Evolutionary conservation across 1,284 basidiomycete genomes (phyloP), one percentile per base, ranked within the genome.

Genomic region (Ceratobasidium sp.): DNA sequence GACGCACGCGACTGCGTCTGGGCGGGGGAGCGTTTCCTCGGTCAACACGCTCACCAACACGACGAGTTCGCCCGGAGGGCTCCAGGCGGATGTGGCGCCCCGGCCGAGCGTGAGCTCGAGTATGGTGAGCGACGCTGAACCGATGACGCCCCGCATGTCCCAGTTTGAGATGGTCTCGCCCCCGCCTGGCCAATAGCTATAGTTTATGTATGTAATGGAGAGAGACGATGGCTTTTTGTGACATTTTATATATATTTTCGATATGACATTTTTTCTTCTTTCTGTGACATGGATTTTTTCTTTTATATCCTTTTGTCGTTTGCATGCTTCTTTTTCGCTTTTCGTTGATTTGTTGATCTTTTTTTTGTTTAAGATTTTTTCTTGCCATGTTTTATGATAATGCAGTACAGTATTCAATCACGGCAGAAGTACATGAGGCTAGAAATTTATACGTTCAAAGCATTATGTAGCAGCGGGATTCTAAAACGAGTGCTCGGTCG

Each of bases 401-500:
- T 74, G 70, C 70, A 74, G 40, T 64, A 54, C 70, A 74, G 57
- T 64, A 42, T 23, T 42, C 44, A 44, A 69, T 40, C 69, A 23
- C 23, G 57, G 26, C 44, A 46, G 5, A 46, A 28, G 54, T 62
- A 62, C 61, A 42, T 40, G 61, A 62, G 61, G 38, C 13, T 40
- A 42, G 4, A 40, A 28, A 48, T 66, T 50, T 17, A 48, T 42
- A 12, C 61, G 26, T 48, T 28, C 64, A 66, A 26, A 15, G 17
- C 38, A 64, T 64, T 50, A 3, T 10, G 44, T 66, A 12, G 57
- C n/a, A 33, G 28, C 7, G 13, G 23, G n/a, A 28, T 10, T n/a
- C 28, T 80, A 94, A 86, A 96, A 96, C 4, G 87, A 86, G 81
- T 94, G 90, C 84, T 96, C 94, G n/a, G 95, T 96, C 13, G 94